A percentile compares a stretch with the other conserved stretches of the same genome.
Conservation (phyloP, 2,329 filamentous ascomycete genomes). For the Stachybotrys elegans region DNA sequence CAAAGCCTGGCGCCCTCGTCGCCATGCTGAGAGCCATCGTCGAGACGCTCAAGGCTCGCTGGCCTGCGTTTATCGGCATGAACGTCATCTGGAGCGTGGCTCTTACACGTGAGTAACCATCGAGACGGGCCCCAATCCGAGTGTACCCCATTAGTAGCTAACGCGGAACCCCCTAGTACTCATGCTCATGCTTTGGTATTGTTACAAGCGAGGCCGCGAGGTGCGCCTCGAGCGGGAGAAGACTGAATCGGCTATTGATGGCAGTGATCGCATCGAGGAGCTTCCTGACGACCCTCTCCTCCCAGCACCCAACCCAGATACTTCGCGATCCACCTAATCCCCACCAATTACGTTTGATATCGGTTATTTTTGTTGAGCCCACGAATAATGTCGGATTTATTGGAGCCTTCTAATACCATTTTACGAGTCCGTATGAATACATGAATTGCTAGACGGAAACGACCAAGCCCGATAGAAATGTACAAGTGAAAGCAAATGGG, state of each 20-base stretch:
- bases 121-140: background rate
- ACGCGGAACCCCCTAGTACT: conserved; percentile 52
- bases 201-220: conserved; percentile 89
- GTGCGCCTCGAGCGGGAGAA: conserved; percentile 64
- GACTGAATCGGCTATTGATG: conserved; percentile 30
- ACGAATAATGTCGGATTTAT: no score
- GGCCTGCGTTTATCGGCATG: conserved; percentile 86
- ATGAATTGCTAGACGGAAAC: no score
- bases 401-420: no score
- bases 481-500: no score
- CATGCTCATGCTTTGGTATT: conserved; percentile 96
- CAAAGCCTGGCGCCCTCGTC: conserved; percentile 81
- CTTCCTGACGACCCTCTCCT: conserved; percentile 42
- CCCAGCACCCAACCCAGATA: conserved; percentile 19
- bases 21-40: conserved; percentile 86
- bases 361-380: no score
- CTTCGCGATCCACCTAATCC: background rate
- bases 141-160: conserved; percentile 4
- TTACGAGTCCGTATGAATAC: no score
- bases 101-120: conserved; percentile 64
- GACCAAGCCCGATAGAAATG: no score
- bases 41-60: conserved; percentile 78
- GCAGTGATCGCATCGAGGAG: conserved; percentile 40
- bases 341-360: no score
- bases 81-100: conserved; percentile 89